Base-by-base conservation (phyloP, 2,329 filamentous ascomycete species). In the Proliferodiscus dingleyae region DNA sequence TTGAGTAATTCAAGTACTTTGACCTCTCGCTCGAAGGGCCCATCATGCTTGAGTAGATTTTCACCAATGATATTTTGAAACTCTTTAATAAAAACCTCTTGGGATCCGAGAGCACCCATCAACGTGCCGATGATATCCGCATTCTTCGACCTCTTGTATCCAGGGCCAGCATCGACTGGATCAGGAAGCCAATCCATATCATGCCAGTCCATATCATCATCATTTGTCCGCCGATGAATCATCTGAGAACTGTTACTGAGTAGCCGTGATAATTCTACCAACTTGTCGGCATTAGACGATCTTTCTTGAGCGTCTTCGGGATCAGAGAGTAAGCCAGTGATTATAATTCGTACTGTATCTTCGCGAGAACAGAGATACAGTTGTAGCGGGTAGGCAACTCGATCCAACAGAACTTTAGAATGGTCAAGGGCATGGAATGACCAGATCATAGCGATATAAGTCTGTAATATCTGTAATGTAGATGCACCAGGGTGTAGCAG, bases 131-230 rank as follows among this genome's bases (percentile, higher is more conserved):
- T 89, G 10, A 97, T 85, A 65, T 98, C 93, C 53, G 90, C 87
- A 34, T 82, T 87, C 64, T 87, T 94, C 9, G 88, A 87, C 47
- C 89, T 85, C 61, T 87, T 89, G 70, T 95, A 96, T 62, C 96
- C 88, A 38, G 89, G 85, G 8, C 89, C 89, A 1, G 93, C 93
- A 62, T 98, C 93, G 30, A 94, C 83, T 0, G 93, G 93, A 58
- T 95, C 87, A 1, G 93, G 93, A 28, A 89, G 74, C 93, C 93
- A 98, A 7, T 82, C 79, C 83, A 95, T 87, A 64, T 98, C 90
- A 60, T 89, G 78, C 85, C 87, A 97, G 64, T 94, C 87, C 13
- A 93, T 73, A 42, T 88, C 87, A 46, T 85, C 81, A 51, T 81
- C 80, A 21, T 82, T 77, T 7, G 71, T 67, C 16, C 74, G 73